phyloP scores from a whole-genome alignment of 169 alveolate species.

The Theileria orientalis region DNA sequence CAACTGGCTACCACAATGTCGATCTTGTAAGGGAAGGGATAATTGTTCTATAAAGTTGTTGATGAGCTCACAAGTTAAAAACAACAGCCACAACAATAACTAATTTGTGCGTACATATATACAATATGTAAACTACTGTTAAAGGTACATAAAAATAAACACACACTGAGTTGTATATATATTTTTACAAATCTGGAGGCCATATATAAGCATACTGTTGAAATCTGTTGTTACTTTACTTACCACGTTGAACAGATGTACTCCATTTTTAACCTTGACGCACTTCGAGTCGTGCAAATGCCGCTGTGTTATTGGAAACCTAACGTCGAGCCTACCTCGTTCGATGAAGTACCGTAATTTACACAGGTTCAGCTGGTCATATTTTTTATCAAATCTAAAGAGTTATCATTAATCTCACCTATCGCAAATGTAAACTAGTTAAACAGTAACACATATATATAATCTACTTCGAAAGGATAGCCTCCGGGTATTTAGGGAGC shows the following conservation, averaged over 20 bases:
- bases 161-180: too few species aligned
- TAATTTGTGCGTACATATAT: too few species aligned
- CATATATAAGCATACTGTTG: too few species aligned
- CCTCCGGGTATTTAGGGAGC: constrained; percentile 81
- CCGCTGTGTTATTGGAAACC: constrained; percentile 86
- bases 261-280: constrained; percentile 79
- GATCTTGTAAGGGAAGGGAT: constrained; percentile 88
- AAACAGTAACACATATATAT: not conserved
- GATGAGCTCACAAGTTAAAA: too few species aligned
- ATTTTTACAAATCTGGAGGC: too few species aligned
- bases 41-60: constrained; percentile 69
- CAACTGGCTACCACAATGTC: constrained; percentile 85
- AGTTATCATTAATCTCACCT: not conserved
- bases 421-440: not conserved
- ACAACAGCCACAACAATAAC: not conserved
- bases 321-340: constrained; percentile 78
- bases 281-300: constrained; percentile 84
- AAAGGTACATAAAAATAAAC: too few species aligned
- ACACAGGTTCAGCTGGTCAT: constrained; percentile 76
- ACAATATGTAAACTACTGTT: not conserved
- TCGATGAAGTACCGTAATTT: constrained; percentile 82
- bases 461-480: constrained; percentile 67
- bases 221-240: too few species aligned
- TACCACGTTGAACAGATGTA: constrained; percentile 79
- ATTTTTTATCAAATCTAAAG: constrained; percentile 68